phyloP scores from a whole-genome alignment of 176 grass and related monocot species.

The Hsuehochloa calcarea region DNA sequence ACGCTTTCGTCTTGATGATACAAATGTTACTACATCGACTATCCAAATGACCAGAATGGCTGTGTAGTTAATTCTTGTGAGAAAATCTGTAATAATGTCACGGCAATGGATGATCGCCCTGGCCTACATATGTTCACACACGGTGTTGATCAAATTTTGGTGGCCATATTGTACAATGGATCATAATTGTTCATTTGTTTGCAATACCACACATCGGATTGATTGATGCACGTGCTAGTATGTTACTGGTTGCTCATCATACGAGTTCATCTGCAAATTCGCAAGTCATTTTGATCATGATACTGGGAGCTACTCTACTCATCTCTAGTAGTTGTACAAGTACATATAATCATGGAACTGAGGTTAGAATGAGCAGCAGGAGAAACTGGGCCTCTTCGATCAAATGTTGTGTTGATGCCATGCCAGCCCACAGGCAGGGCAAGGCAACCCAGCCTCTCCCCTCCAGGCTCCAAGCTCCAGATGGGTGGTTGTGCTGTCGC shows the following conservation, averaged over 20 bases:
- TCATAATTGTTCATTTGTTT: neutral
- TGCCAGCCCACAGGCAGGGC: too few species aligned
- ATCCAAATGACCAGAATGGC: constrained; percentile 9
- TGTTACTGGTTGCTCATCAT: neutral
- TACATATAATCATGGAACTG: too few species aligned
- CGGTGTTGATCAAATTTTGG: constrained; percentile 30
- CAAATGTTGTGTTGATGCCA: too few species aligned
- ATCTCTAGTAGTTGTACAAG: neutral
- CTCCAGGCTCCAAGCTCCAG: too few species aligned
- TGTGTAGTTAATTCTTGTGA: constrained; percentile 48
- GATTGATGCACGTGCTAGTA: neutral
- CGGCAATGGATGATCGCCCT: constrained; percentile 1
- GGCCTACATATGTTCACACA: constrained; percentile 6
- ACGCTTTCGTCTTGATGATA: constrained; percentile 17
- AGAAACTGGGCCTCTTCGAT: too few species aligned
- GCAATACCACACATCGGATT: too few species aligned
- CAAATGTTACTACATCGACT: neutral
- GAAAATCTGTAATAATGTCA: constrained; percentile 45
- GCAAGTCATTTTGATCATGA: neutral
- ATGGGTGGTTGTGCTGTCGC: too few species aligned
- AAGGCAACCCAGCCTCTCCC: too few species aligned
- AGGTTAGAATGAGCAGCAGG: too few species aligned
- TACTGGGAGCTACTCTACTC: neutral
- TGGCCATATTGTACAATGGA: constrained; percentile 1
- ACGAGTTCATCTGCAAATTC: neutral